phyloP scores from a whole-genome alignment of 2,329 filamentous ascomycete genomes.

The Exophiala oligosperma region DNA sequence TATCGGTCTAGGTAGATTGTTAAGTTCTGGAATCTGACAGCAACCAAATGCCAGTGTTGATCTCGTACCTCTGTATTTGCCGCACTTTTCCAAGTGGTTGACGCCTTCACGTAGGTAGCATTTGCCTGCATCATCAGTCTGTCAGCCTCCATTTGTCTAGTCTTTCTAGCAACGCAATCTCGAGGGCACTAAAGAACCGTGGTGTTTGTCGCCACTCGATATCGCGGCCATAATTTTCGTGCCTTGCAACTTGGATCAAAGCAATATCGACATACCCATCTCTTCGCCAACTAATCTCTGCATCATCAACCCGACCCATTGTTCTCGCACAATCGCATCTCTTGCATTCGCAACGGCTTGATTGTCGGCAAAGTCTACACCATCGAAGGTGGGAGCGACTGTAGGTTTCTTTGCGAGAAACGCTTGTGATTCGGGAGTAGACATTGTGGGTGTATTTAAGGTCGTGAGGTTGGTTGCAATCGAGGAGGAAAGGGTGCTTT shows the following conservation, averaged over 20 bases:
- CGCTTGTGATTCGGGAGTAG: slow-evolving; percentile 62
- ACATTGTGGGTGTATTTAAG: slow-evolving; percentile 49
- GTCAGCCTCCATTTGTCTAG: neutral
- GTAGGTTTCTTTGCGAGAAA: slow-evolving; percentile 67
- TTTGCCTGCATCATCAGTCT: slow-evolving; percentile 57
- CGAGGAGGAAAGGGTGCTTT: neutral
- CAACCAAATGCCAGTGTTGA: neutral
- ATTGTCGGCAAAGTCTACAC: slow-evolving; percentile 67
- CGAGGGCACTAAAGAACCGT: neutral
- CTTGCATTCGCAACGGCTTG: slow-evolving; percentile 63
- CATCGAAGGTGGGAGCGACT: slow-evolving; percentile 65
- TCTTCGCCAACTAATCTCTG: slow-evolving; percentile 64
- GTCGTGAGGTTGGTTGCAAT: neutral
- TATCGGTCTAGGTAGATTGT: slow-evolving; percentile 55
- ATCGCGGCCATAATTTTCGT: neutral
- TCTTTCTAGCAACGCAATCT: neutral
- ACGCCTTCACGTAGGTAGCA: slow-evolving; percentile 65
- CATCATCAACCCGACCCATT: slow-evolving; percentile 71
- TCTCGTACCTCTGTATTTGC: slow-evolving; percentile 60
- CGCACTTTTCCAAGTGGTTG: slow-evolving; percentile 69
- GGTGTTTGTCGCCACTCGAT: neutral
- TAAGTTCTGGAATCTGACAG: no score
- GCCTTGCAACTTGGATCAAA: neutral
- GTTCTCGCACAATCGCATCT: slow-evolving; percentile 65
- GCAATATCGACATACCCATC: slow-evolving; percentile 56